These are phyloP conservation scores for Juglanconis sp. DNA, from an alignment of 2,329 filamentous ascomycete species.

Conservation along the genomic window DNA sequence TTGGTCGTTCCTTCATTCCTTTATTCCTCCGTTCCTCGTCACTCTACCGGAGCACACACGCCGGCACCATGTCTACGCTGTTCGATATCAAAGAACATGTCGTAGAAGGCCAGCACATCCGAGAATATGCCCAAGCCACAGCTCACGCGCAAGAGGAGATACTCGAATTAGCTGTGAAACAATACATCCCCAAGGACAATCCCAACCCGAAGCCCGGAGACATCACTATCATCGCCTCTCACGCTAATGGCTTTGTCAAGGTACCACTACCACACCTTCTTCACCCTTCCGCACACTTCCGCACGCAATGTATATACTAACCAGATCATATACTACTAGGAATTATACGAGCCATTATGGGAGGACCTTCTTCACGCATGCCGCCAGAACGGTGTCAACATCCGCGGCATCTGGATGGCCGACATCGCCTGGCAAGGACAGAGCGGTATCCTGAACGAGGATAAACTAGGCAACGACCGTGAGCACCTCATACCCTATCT, in stretches of 20 bases:
- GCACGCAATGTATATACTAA: not conserved
- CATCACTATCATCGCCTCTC: slow-evolving; percentile 79
- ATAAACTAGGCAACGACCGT: slow-evolving; percentile 79
- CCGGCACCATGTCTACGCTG: slow-evolving; percentile 30
- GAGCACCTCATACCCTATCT: slow-evolving; percentile 27
- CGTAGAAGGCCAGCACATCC: slow-evolving; percentile 71
- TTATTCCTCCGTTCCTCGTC: too few relatives aligned
- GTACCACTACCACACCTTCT: slow-evolving; percentile 36
- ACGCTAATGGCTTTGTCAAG: slow-evolving; percentile 93
- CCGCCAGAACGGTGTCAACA: slow-evolving; percentile 59
- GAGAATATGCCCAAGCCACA: slow-evolving; percentile 75
- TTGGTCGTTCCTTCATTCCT: not conserved
- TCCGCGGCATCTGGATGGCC: slow-evolving; percentile 84
- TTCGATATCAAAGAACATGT: slow-evolving; percentile 73
- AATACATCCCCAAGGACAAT: slow-evolving; percentile 78
- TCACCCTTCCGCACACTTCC: not conserved
- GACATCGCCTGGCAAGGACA: slow-evolving; percentile 84
- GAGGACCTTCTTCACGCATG: slow-evolving; percentile 68
- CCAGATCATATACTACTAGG: slow-evolving; percentile 44
- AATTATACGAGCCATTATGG: slow-evolving; percentile 91
- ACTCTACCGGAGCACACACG: not conserved
- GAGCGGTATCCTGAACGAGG: slow-evolving; percentile 75
- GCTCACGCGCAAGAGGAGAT: slow-evolving; percentile 70
- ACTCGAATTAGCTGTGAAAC: slow-evolving; percentile 74
- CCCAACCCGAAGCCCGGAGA: slow-evolving; percentile 66